Evolutionary conservation across 2,329 filamentous ascomycete species (phyloP).

Genomic region (Chaetothyriales sp.): DNA sequence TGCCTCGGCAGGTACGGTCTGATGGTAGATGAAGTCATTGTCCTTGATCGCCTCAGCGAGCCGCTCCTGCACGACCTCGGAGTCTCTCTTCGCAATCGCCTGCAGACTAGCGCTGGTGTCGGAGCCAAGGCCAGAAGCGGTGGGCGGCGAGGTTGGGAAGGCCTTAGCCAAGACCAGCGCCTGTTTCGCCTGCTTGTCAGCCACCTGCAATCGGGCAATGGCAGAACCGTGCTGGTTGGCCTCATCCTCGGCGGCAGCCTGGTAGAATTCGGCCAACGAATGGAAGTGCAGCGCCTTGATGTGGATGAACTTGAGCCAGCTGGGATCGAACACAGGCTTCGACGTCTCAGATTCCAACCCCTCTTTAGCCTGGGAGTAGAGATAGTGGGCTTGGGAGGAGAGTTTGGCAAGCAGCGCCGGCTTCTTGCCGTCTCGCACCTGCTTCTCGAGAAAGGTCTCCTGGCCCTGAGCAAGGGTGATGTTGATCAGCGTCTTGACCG

Average conservation of each 20-base stretch:
- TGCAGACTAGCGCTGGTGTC: conserved; percentile 60
- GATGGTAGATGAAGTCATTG: conserved; percentile 97
- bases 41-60: conserved; percentile 66
- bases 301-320: conserved; percentile 61
- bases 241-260: conserved; percentile 80
- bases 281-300: conserved; percentile 69
- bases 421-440: conserved; percentile 85
- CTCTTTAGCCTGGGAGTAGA: conserved; percentile 78
- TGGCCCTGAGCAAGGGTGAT: conserved; percentile 92
- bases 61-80: conserved; percentile 66
- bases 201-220: conserved; percentile 66
- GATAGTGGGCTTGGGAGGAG: conserved; percentile 72
- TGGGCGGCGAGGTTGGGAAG: conserved; percentile 65
- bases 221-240: conserved; percentile 73
- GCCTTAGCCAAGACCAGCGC: conserved; percentile 60
- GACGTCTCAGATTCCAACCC: conserved; percentile 85
- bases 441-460: conserved; percentile 95
- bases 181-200: conserved; percentile 63
- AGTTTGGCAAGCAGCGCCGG: conserved; percentile 81
- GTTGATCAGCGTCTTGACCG: conserved; percentile 82
- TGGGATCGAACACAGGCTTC: conserved; percentile 83
- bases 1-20: conserved; percentile 73
- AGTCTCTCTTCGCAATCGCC: conserved; percentile 74
- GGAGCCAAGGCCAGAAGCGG: conserved; percentile 66
- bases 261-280: conserved; percentile 83